These are phyloP conservation scores for Sarocladiaceae sp. DNA, from an alignment of 2,329 filamentous ascomycete genomes.

Conservation along the genomic window DNA sequence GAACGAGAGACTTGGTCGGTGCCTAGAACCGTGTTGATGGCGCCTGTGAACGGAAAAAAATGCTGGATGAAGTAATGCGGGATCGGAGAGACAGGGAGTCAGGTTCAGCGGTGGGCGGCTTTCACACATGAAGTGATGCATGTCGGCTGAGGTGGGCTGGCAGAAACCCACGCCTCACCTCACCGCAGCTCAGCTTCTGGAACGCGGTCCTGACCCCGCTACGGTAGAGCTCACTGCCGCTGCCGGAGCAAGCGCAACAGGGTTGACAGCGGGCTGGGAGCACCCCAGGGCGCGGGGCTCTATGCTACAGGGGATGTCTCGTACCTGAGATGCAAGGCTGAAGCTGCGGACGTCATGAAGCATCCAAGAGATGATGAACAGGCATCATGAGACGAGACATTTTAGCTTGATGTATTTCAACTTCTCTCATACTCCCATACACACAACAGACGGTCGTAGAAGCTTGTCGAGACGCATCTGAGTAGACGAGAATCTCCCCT, in stretches of 20 bases:
- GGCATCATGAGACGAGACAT: neutral
- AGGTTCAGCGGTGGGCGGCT: neutral
- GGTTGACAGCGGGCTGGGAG: neutral
- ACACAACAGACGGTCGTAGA: slow-evolving; percentile 69
- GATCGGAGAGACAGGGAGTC: neutral
- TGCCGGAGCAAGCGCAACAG: neutral
- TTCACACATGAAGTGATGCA: neutral
- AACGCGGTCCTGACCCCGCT: slow-evolving; percentile 2
- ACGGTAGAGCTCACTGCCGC: neutral
- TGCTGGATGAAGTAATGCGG: neutral
- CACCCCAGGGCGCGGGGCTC: neutral
- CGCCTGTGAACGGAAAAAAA: neutral
- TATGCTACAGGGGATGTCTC: neutral
- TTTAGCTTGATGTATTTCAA: neutral
- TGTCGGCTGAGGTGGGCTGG: slow-evolving; percentile 8
- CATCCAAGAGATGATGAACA: neutral
- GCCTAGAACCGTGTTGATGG: too few relatives aligned
- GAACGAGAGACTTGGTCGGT: neutral
- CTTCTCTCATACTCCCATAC: slow-evolving; percentile 49
- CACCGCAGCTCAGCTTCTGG: neutral
- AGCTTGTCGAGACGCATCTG: slow-evolving; percentile 66
- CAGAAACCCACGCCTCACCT: slow-evolving; percentile 4
- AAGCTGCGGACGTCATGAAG: neutral
- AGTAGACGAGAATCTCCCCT: slow-evolving; percentile 24
- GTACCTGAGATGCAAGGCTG: slow-evolving; percentile 14